Evolutionary conservation across 2,329 filamentous ascomycete species (phyloP).

Genomic region (Microdochium trichocladiopsis): DNA sequence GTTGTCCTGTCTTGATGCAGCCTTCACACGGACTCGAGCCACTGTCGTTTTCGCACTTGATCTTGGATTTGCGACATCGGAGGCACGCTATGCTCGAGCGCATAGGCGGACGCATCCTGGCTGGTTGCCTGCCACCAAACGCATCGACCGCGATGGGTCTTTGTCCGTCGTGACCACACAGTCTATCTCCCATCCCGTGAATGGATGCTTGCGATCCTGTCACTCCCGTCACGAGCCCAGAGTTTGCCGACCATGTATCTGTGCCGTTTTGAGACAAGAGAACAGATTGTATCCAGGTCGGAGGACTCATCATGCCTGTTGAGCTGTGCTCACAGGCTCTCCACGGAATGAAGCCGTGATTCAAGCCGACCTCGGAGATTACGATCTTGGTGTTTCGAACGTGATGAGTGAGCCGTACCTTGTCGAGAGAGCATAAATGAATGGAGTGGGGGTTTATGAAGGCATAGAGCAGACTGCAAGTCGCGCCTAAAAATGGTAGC

Average conservation of each 20-base stretch:
- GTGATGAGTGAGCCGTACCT: too few relatives aligned
- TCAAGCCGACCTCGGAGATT: too few relatives aligned
- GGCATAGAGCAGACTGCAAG: too few relatives aligned
- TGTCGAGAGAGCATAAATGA: too few relatives aligned
- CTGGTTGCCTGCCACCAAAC: conserved; percentile 31
- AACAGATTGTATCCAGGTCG: conserved; percentile 43
- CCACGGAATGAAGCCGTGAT: conserved; percentile 3
- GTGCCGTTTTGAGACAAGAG: conserved; percentile 36
- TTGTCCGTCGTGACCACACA: conserved; percentile 19
- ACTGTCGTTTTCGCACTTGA: conserved; percentile 79
- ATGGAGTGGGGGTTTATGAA: too few relatives aligned
- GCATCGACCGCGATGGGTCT: conserved; percentile 22
- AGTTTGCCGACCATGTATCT: conserved; percentile 26
- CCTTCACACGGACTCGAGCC: conserved; percentile 65
- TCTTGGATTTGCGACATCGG: conserved; percentile 72
- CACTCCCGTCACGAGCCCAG: conserved; percentile 14
- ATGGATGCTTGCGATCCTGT: conserved; percentile 12
- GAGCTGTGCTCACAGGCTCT: conserved; percentile 29
- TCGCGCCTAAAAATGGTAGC: too few relatives aligned
- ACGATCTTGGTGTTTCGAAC: too few relatives aligned
- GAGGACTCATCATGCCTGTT: conserved; percentile 41
- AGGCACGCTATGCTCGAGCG: conserved; percentile 75
- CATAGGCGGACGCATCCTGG: conserved; percentile 47
- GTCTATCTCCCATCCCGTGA: conserved; percentile 11
- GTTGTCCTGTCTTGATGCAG: conserved; percentile 63